Evolutionary conservation across 768 basidiomycete species (phyloP), one percentile per base, ranked within the genome.

Genomic region (Floccularia luteovirens): DNA sequence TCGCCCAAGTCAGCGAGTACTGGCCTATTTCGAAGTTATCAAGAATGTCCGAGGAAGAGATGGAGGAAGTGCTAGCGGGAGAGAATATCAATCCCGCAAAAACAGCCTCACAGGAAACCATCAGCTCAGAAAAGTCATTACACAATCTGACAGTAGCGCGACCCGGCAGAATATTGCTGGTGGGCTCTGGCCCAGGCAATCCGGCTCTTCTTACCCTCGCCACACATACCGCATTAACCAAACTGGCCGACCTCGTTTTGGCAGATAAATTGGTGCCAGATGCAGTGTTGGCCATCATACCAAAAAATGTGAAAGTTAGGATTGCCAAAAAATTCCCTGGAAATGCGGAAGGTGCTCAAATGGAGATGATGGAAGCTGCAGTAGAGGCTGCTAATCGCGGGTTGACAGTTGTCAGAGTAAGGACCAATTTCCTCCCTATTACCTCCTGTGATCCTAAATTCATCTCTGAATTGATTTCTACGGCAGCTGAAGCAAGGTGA

Each of bases 241-340:
- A 72, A 41, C 70, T 79, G 21, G 90, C 92, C 1, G 82, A 94
- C 47, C 66, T 96, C 19, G 89, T 98, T 8, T 76, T 99, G 10
- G 88, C 91, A 11, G 96, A 99, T 64, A 99, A 99, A 53, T 84
- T 99, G 21, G 94, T 98, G 2, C 94, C 94, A 0, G 72, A 82
- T 11, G 79, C 82, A 5, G 85, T 99, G 6, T 78, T 99, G 14
- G 79, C 74, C 0, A 68, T 97, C 20, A 88, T 98, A 38, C 94
- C 93, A 0, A 57, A 68, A 4, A 60, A 65, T 20, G 74, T 82
- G 0, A 73, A 82, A 41, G 72, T 97, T 5, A 81, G 82, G 35
- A 96, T 98, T 50, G 96, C 96, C 13, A 83, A 84, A 48, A 99
- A 99, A 54, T 97, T 94, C 63, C 96, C 96, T 0, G 96, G 96